Percentiles rank a stretch among this genome's conserved stretches.
Conservation (phyloP, 257 asterid genomes). For the Solanum paucissectum region DNA sequence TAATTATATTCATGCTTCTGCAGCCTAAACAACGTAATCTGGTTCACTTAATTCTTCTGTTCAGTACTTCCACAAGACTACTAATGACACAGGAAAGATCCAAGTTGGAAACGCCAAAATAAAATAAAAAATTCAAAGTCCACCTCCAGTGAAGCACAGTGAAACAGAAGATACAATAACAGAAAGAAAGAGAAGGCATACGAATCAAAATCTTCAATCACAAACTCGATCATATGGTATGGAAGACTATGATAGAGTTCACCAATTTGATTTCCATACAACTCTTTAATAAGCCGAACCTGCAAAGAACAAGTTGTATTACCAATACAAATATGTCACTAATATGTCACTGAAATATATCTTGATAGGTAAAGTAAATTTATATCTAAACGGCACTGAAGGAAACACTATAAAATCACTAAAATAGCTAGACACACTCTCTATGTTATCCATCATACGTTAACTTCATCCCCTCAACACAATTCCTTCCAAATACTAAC, state of each 20-base stretch:
- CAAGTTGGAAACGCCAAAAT: background rate
- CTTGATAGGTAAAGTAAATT: background rate
- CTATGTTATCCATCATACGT: background rate
- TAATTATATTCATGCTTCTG: background rate
- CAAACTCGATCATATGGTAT: slow-evolving; percentile 74
- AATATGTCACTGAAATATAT: background rate
- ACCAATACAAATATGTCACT: background rate
- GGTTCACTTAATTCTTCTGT: background rate
- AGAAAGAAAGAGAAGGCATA: slow-evolving; percentile 19
- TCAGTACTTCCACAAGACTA: background rate
- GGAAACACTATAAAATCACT: background rate
- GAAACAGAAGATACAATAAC: slow-evolving; percentile 2
- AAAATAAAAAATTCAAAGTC: background rate
- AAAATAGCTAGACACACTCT: background rate
- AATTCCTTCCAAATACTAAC: background rate
- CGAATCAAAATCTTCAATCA: slow-evolving; percentile 72
- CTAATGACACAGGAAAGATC: background rate
- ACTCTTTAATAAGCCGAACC: slow-evolving; percentile 91
- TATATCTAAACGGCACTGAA: background rate
- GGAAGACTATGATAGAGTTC: slow-evolving; percentile 93
- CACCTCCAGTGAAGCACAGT: background rate
- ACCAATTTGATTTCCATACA: slow-evolving; percentile 90
- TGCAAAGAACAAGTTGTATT: slow-evolving; percentile 27
- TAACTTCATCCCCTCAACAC: background rate
- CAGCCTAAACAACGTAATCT: background rate